Percentiles rank a stretch among this genome's conserved stretches.
These are phyloP conservation scores for Brassica juncea DNA, from an alignment of 345 rosid genomes.

Conservation along the genomic window DNA sequence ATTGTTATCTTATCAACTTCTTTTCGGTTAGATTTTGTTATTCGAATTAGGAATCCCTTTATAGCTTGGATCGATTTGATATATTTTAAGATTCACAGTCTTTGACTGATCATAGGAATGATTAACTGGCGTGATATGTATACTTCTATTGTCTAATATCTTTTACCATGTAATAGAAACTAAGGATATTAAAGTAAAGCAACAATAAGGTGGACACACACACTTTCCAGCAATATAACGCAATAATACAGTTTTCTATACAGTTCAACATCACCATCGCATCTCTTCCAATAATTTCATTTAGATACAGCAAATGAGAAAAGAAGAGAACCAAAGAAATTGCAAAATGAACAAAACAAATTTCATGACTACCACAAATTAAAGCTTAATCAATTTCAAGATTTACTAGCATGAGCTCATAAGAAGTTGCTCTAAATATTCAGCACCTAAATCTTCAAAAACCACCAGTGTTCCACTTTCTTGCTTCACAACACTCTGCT, in stretches of 20 bases:
- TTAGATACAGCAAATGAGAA: constrained; percentile 27
- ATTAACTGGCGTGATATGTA: background rate
- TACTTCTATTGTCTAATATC: background rate
- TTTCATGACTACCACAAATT: constrained; percentile 10
- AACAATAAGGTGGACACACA: constrained; percentile 34
- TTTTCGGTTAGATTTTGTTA: constrained; percentile 34
- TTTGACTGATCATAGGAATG: constrained; percentile 4
- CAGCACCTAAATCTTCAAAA: constrained; percentile 71
- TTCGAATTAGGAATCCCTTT: constrained; percentile 10
- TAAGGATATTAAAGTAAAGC: constrained; percentile 2
- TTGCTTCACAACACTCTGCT: constrained; percentile 37
- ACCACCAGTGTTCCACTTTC: constrained; percentile 49
- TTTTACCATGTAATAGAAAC: constrained; percentile 11
- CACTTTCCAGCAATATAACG: constrained; percentile 42
- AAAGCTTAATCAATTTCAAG: constrained; percentile 9
- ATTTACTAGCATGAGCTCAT: constrained; percentile 53
- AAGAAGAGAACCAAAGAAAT: constrained; percentile 26
- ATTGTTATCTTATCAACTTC: constrained; percentile 37
- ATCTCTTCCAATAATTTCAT: constrained; percentile 34
- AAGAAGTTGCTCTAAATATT: constrained; percentile 65
- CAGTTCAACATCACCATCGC: constrained; percentile 38
- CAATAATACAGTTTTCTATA: constrained; percentile 34
- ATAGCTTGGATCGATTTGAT: constrained; percentile 22
- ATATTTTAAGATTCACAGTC: constrained; percentile 25
- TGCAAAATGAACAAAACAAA: constrained; percentile 28